Evolutionary conservation across 306 rosid genomes (phyloP).

Genomic region (Ammopiptanthus mongolicus): DNA sequence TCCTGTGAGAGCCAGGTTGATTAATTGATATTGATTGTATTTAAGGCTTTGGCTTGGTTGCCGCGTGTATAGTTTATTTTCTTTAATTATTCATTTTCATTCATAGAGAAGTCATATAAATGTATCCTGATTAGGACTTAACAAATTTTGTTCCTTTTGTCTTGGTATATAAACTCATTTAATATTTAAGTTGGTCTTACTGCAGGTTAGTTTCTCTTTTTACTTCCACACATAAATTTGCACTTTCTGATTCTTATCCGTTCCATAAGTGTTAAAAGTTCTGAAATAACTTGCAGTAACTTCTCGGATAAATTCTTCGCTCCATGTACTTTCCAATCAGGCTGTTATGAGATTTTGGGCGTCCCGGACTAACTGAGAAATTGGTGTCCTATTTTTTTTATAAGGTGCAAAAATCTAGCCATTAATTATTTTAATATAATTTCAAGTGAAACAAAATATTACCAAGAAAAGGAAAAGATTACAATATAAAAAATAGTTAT

Average conservation of each 20-base stretch:
- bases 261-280: not conserved
- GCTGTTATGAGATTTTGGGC: too few species aligned
- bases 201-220: not conserved
- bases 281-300: too few species aligned
- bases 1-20: constrained; percentile 11
- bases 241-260: not conserved
- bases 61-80: constrained; percentile 31
- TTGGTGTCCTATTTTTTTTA: too few species aligned
- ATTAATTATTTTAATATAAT: too few species aligned
- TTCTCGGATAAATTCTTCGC: too few species aligned
- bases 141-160: not conserved
- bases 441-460: too few species aligned
- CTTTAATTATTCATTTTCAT: constrained; percentile 7
- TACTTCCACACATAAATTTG: not conserved
- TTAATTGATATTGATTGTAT: not conserved
- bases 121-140: constrained; percentile 17
- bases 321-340: too few species aligned
- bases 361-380: too few species aligned
- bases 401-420: too few species aligned
- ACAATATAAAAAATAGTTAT: too few species aligned
- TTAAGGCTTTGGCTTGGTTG: constrained; percentile 19
- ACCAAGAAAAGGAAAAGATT: too few species aligned
- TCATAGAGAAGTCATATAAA: constrained; percentile 17
- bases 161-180: constrained; percentile 18
- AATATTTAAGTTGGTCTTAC: not conserved